These are phyloP conservation scores for Elaphomyces granulatus DNA, from an alignment of 495 filamentous ascomycete genomes.

Conservation along the genomic window DNA sequence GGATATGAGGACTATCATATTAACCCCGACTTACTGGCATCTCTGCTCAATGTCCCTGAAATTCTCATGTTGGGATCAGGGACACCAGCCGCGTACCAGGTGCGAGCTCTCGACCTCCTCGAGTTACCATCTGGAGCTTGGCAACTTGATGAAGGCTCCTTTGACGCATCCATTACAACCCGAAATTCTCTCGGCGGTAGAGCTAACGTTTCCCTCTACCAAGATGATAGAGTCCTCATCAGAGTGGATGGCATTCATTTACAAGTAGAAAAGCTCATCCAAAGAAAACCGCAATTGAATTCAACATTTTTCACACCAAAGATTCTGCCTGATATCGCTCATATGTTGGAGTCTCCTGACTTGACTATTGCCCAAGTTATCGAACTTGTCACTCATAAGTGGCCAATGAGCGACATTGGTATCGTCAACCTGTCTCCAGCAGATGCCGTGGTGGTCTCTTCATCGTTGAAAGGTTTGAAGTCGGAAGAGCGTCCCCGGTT, in stretches of 20 bases:
- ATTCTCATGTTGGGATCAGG: slow-evolving; percentile 1
- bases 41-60: slow-evolving; percentile 3
- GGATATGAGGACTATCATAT: slow-evolving; percentile 1
- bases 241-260: neutral
- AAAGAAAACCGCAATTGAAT: slow-evolving; percentile 1
- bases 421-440: neutral
- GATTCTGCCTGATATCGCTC: slow-evolving; percentile 7
- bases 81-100: slow-evolving; percentile 1
- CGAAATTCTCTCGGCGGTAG: neutral
- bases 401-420: slow-evolving; percentile 11
- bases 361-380: slow-evolving; percentile 1
- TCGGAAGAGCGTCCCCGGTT: neutral
- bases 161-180: neutral
- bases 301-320: slow-evolving; percentile 10
- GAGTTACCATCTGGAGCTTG: neutral
- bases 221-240: neutral
- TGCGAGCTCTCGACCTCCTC: slow-evolving; percentile 3
- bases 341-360: neutral
- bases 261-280: neutral
- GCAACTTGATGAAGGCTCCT: neutral
- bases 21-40: slow-evolving; percentile 2
- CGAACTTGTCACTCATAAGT: slow-evolving; percentile 12
- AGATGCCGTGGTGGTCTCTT: neutral
- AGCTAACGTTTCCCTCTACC: neutral
- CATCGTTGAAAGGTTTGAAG: neutral